Evolutionary conservation across 768 basidiomycete species (phyloP).

Genomic region (Mycena sanguinolenta): DNA sequence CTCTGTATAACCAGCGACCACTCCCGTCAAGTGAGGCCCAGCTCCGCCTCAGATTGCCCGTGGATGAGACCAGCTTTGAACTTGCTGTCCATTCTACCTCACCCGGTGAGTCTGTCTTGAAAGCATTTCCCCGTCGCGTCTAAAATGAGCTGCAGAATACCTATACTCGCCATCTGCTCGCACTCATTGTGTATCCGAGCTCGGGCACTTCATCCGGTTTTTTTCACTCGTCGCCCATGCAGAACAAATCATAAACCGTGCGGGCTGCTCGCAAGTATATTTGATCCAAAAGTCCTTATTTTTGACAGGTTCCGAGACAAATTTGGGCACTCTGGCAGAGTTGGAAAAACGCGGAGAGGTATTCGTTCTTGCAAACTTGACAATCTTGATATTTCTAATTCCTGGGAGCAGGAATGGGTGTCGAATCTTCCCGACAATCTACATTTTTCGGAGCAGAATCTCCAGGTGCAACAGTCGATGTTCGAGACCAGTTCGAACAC

Average conservation of each 20-base stretch:
- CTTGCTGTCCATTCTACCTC: conserved; percentile 70
- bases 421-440: conserved; percentile 78
- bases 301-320: conserved; percentile 52
- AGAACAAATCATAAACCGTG: conserved; percentile 68
- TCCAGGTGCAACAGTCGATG: conserved; percentile 78
- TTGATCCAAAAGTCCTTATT: conserved; percentile 4
- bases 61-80: conserved; percentile 87
- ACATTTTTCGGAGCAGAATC: conserved; percentile 76
- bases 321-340: conserved; percentile 50
- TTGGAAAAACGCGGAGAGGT: conserved; percentile 62
- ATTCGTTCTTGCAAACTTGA: too few species aligned
- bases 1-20: conserved; percentile 37
- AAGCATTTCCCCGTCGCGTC: neutral
- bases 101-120: conserved; percentile 56
- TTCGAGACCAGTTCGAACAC: conserved; percentile 84
- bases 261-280: conserved; percentile 36
- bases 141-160: conserved; percentile 65
- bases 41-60: conserved; percentile 76
- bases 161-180: conserved; percentile 73
- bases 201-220: conserved; percentile 82
- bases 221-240: conserved; percentile 73
- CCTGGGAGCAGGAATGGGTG: conserved; percentile 67
- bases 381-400: too few species aligned
- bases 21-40: conserved; percentile 52
- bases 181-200: conserved; percentile 76